Evolutionary conservation across 106 monocot species (phyloP).

Genomic region (Dioscorea alata): DNA sequence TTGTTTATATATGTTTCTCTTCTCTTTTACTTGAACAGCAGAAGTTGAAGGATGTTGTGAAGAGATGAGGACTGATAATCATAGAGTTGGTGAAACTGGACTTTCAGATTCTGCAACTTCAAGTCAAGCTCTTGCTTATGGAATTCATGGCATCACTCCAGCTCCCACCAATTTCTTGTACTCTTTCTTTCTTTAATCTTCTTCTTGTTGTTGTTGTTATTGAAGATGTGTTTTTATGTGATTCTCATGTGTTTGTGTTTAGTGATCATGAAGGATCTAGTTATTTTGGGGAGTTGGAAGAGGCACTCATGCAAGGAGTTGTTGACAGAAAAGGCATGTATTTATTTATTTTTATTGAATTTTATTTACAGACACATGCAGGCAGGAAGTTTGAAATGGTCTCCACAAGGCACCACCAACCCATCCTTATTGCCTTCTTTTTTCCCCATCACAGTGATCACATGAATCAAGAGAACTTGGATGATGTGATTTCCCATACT

Average conservation of each 20-base stretch:
- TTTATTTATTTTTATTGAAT: too few relatives aligned
- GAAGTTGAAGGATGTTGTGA: background rate
- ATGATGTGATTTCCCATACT: conserved; percentile 14
- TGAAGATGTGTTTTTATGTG: background rate
- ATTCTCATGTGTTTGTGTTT: background rate
- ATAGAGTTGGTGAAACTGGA: conserved; percentile 37
- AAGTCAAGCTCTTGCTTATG: conserved; percentile 41
- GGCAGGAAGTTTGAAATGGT: conserved; percentile 16
- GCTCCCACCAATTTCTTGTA: conserved; percentile 14
- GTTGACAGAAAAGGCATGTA: conserved; percentile 17
- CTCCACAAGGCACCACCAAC: background rate
- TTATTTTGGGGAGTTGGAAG: conserved; percentile 78
- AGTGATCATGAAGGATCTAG: conserved; percentile 68
- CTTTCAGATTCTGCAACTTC: conserved; percentile 48
- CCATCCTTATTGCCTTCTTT: too few relatives aligned
- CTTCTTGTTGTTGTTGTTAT: background rate
- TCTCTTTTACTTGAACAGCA: background rate
- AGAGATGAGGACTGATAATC: conserved; percentile 31
- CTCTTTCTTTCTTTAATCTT: too few relatives aligned
- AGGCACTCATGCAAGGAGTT: conserved; percentile 86
- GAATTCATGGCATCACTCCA: conserved; percentile 20
- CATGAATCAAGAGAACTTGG: conserved; percentile 7
- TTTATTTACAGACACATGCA: background rate
- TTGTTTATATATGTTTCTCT: background rate
- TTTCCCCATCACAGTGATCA: conserved; percentile 14